These are phyloP conservation scores for Trypanosoma rangeli DNA, from an alignment of 208 protist species.

Conservation along the genomic window DNA sequence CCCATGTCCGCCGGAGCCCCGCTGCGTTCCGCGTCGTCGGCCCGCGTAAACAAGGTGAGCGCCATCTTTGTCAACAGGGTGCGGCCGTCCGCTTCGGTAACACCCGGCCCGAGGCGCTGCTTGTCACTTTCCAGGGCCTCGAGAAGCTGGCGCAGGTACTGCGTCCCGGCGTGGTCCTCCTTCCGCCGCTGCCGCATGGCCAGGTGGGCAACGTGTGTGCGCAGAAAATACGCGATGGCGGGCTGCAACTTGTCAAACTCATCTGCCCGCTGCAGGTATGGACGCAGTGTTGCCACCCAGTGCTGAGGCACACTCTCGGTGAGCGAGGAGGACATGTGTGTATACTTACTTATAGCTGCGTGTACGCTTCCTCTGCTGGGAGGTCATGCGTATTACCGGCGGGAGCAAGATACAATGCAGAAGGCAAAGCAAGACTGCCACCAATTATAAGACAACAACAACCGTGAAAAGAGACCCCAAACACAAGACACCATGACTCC, in stretches of 20 bases:
- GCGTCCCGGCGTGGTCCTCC: slow-evolving; percentile 46
- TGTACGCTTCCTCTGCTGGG: neutral
- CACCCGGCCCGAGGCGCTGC: slow-evolving; percentile 28
- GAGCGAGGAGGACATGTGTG: slow-evolving; percentile 21
- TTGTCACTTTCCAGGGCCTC: slow-evolving; percentile 51
- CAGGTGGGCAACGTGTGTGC: slow-evolving; percentile 64
- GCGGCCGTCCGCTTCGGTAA: slow-evolving; percentile 51
- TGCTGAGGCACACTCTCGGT: slow-evolving; percentile 38
- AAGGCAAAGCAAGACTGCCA: no score
- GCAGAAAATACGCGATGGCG: slow-evolving; percentile 72
- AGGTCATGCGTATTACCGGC: no score
- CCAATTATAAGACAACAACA: no score
- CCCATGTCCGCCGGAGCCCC: slow-evolving; percentile 36
- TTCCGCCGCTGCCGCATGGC: slow-evolving; percentile 50
- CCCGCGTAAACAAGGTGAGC: slow-evolving; percentile 70
- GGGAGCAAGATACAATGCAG: no score
- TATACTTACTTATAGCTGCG: slow-evolving; percentile 14
- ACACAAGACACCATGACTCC: no score
- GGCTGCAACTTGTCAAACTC: slow-evolving; percentile 64
- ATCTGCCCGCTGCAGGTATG: slow-evolving; percentile 65
- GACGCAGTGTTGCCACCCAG: slow-evolving; percentile 49
- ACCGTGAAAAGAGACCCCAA: no score
- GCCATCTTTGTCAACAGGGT: slow-evolving; percentile 63
- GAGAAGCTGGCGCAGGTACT: slow-evolving; percentile 56
- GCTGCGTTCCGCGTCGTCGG: slow-evolving; percentile 75